Conservation (phyloP, 1,284 basidiomycete species). For the Apiotrichum brassicae region DNA sequence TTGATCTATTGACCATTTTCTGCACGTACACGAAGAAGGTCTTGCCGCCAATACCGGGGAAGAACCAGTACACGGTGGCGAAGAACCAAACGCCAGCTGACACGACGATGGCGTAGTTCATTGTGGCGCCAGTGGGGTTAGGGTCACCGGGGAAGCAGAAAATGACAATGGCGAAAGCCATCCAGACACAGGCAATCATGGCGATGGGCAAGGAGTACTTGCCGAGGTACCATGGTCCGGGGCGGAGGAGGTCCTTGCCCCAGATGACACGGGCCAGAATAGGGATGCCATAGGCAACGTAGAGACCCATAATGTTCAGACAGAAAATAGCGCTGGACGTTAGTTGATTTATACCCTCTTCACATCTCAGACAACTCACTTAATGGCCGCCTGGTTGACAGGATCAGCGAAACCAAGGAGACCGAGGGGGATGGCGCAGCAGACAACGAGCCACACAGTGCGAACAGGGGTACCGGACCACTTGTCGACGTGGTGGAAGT, state of each 20-base stretch:
- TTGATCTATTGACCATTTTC: no score
- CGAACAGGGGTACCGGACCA: conserved; percentile 32
- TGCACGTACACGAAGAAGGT: conserved; percentile 32
- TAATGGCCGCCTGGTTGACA: conserved; percentile 32
- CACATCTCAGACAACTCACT: conserved; percentile 14
- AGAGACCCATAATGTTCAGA: conserved; percentile 31
- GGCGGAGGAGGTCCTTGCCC: conserved; percentile 24
- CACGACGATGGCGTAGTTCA: conserved; percentile 39
- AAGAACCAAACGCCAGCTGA: conserved; percentile 34
- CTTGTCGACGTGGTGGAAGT: conserved; percentile 47
- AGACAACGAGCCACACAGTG: conserved; percentile 38
- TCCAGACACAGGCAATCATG: conserved; percentile 30
- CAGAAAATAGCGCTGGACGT: conserved; percentile 36
- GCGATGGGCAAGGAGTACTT: conserved; percentile 26
- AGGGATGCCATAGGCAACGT: conserved; percentile 36
- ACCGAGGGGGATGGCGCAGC: conserved; percentile 31
- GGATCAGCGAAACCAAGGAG: conserved; percentile 34
- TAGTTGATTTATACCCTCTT: neutral
- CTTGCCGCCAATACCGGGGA: conserved; percentile 36
- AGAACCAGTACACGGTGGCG: conserved; percentile 30
- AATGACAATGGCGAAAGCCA: conserved; percentile 37
- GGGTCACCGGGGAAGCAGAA: conserved; percentile 42
- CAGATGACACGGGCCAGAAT: conserved; percentile 32
- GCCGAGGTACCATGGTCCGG: conserved; percentile 38
- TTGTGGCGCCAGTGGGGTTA: conserved; percentile 23